These are phyloP conservation scores for Beauveria bassiana DNA, from an alignment of 2,329 filamentous ascomycete genomes.

Conservation along the genomic window DNA sequence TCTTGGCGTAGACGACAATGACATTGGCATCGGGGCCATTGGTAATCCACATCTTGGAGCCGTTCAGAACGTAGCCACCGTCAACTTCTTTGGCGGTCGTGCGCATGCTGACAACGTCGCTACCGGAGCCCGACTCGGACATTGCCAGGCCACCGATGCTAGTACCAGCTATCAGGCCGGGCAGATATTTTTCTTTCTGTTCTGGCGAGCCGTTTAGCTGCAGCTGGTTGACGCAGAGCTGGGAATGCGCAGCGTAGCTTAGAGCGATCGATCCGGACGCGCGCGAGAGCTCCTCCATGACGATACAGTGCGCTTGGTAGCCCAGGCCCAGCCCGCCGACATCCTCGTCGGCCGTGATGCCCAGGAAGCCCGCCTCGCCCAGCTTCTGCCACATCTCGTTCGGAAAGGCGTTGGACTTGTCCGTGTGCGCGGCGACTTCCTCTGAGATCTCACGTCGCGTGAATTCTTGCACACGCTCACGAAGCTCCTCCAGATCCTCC, in stretches of 20 bases:
- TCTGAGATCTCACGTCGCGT: constrained; percentile 79
- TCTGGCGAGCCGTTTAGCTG: constrained; percentile 75
- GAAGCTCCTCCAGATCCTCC: constrained; percentile 70
- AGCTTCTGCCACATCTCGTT: constrained; percentile 89
- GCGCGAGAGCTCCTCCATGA: constrained; percentile 89
- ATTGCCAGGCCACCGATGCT: constrained; percentile 86
- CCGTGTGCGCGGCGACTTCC: constrained; percentile 73
- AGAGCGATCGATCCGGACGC: constrained; percentile 79
- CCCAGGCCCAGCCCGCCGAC: constrained; percentile 87
- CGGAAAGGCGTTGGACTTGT: constrained; percentile 82
- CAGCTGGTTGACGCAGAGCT: constrained; percentile 93
- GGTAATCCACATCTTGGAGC: constrained; percentile 99
- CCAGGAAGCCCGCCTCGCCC: constrained; percentile 83
- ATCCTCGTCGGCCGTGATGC: constrained; percentile 87
- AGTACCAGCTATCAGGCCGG: constrained; percentile 70
- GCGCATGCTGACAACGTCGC: constrained; percentile 94
- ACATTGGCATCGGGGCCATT: constrained; percentile 93
- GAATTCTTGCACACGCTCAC: constrained; percentile 83
- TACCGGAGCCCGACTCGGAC: constrained; percentile 86
- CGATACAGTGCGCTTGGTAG: constrained; percentile 92
- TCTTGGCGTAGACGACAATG: constrained; percentile 96
- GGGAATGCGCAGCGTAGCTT: constrained; percentile 91
- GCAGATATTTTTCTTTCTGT: constrained; percentile 77
- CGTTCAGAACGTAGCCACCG: constrained; percentile 79
- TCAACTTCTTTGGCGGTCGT: constrained; percentile 72